Conservation (phyloP, 2,329 filamentous ascomycete genomes). For the Colletotrichum karsti region DNA sequence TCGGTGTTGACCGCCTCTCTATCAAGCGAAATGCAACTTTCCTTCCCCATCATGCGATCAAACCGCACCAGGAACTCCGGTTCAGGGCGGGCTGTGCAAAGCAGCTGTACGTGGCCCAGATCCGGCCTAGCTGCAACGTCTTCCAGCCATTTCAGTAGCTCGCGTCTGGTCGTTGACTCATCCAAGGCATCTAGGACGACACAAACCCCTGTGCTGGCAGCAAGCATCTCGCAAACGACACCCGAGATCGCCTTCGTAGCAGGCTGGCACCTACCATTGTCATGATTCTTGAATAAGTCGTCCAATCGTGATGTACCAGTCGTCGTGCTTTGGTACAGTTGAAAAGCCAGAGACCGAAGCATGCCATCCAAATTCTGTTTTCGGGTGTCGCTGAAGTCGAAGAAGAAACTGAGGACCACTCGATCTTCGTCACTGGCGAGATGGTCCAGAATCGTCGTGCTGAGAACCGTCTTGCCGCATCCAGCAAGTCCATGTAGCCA, state of each 20-base stretch:
- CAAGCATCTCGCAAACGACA: conserved; percentile 32
- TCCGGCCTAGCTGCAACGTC: conserved; percentile 6
- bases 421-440: fast-evolving
- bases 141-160: conserved; percentile 32
- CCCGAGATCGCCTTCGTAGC: conserved; percentile 30
- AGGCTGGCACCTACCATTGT: too few species aligned
- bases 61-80: too few species aligned
- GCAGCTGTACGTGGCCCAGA: not conserved
- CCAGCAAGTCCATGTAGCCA: not conserved
- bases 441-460: not conserved
- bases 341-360: not conserved
- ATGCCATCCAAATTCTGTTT: not conserved
- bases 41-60: too few species aligned
- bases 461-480: not conserved
- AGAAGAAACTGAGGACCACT: not conserved
- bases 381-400: not conserved
- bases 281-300: too few species aligned
- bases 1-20: too few species aligned
- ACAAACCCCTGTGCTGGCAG: not conserved
- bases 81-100: too few species aligned
- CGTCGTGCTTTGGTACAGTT: not conserved
- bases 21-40: too few species aligned
- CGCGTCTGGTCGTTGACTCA: conserved; percentile 30
- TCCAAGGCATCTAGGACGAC: conserved; percentile 35
- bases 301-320: too few species aligned